These are phyloP conservation scores for Eragrostis nindensis DNA, from an alignment of 176 grass and related monocot species.

Conservation along the genomic window DNA sequence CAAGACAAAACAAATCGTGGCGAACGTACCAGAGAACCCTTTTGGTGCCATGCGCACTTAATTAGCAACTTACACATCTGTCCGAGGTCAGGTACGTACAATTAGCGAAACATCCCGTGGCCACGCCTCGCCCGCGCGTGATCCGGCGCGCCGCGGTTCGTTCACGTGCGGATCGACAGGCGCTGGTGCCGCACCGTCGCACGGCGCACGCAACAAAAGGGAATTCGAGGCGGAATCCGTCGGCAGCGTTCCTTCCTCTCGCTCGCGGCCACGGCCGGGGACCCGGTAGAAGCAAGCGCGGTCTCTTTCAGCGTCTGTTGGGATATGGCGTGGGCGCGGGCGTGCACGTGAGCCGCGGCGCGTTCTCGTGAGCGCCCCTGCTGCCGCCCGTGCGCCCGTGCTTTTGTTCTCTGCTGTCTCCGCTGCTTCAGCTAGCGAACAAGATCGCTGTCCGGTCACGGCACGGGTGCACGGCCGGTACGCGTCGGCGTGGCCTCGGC, in stretches of 20 bases:
- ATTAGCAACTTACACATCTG: background rate
- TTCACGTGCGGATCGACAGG: slow-evolving; percentile 31
- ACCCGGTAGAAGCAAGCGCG: background rate
- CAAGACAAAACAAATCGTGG: background rate
- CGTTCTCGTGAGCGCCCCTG: slow-evolving; percentile 41
- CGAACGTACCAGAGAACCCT: background rate
- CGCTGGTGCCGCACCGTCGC: background rate
- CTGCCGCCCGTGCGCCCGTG: slow-evolving; percentile 1
- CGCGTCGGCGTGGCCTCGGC: background rate
- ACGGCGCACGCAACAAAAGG: background rate
- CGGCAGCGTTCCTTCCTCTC: background rate
- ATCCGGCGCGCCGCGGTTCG: background rate
- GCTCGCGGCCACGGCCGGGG: background rate
- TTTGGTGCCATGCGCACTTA: background rate
- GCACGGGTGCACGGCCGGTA: background rate
- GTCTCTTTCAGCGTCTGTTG: background rate
- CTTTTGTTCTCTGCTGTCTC: slow-evolving; percentile 1
- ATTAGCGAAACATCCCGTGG: background rate
- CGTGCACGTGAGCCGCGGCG: slow-evolving; percentile 44
- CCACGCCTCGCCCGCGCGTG: background rate
- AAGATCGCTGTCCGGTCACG: slow-evolving; percentile 8
- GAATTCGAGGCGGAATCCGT: slow-evolving; percentile 7
- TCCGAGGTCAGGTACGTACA: slow-evolving; percentile 14
- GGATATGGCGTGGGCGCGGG: background rate
- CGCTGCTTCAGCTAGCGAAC: slow-evolving; percentile 21